These are phyloP conservation scores for Trametes sanguinea DNA, from an alignment of 768 basidiomycete species.

Conservation along the genomic window DNA sequence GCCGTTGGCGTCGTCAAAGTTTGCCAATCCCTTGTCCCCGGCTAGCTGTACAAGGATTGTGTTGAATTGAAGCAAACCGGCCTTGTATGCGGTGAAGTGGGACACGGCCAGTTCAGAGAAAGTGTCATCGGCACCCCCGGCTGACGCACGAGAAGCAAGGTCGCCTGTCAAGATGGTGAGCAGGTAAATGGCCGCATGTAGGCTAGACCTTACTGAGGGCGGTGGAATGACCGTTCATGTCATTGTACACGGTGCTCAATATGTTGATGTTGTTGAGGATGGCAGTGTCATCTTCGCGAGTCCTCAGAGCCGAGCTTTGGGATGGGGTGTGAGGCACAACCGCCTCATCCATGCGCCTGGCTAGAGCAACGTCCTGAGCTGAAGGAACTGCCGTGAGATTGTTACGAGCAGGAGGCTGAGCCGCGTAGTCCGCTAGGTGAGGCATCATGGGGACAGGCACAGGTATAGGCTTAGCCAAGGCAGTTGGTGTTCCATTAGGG, in stretches of 20 bases:
- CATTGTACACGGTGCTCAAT: constrained; percentile 29
- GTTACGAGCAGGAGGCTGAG: constrained; percentile 21
- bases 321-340: constrained; percentile 14
- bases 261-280: constrained; percentile 28
- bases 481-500: constrained; percentile 23
- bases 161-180: constrained; percentile 1
- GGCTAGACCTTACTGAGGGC: constrained; percentile 30
- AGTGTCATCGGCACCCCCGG: constrained; percentile 23
- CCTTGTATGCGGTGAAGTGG: constrained; percentile 39
- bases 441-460: constrained; percentile 22
- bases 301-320: not conserved
- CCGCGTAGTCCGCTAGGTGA: constrained; percentile 24
- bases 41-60: constrained; percentile 32
- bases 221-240: constrained; percentile 27
- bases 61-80: constrained; percentile 36
- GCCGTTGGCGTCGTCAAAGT: constrained; percentile 47
- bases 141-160: not conserved
- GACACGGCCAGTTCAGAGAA: constrained; percentile 43
- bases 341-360: not conserved
- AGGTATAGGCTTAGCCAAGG: constrained; percentile 33
- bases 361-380: not conserved
- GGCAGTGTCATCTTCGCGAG: constrained; percentile 13
- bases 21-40: constrained; percentile 50
- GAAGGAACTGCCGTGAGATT: constrained; percentile 7
- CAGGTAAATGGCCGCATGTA: not conserved